Evolutionary conservation across 441 rosid genomes (phyloP), one percentile per base, ranked within the genome.

Genomic region (Corymbia citriodora): DNA sequence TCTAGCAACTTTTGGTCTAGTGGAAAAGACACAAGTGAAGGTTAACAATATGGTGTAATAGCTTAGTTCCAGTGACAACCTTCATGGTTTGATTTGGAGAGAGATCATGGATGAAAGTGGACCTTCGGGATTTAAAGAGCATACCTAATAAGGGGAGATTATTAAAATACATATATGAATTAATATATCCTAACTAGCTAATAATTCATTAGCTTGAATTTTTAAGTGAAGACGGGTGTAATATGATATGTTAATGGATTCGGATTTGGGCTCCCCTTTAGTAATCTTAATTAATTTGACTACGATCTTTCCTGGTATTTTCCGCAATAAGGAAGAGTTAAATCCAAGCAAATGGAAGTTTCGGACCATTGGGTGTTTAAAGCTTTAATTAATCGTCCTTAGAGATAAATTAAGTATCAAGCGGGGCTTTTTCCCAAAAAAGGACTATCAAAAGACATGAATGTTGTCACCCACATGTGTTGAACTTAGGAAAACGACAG

Each of bases 361-460:
- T 79, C 52, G 85, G 50, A 79, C 52, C 50, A 45, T 79, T 0
- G 52, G 9, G 52, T 14, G n/a, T 79, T 23, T 15, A 79, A 79
- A 45, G 14, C 85, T 79, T 23, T 23, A 79, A 79, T 79, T 79
- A 79, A 79, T 79, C 45, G 18, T 23, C 52, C 52, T 79, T 79
- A 45, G n/a, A 23, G 52, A 14, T 8, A 40, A 40, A 12, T 79
- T 23, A 48, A 79, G 52, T 27, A 79, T 45, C 52, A 4, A 2
- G 6, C 85, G 15, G 52, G 52, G 52, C 23, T 23, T 21, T 65
- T 59, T 59, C 65, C 85, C 50, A 8, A 23, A 79, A 79, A 79
- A 79, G 85, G 85, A 79, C 85, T 48, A 79, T 48, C 85, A 79
- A 45, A 79, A 79, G 85, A 79, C 85, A 79, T 79, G 85, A 79